Percentiles rank a stretch among this genome's conserved stretches.
phyloP scores from a whole-genome alignment of 2,329 filamentous ascomycete genomes.

The Pyricularia grisea region DNA sequence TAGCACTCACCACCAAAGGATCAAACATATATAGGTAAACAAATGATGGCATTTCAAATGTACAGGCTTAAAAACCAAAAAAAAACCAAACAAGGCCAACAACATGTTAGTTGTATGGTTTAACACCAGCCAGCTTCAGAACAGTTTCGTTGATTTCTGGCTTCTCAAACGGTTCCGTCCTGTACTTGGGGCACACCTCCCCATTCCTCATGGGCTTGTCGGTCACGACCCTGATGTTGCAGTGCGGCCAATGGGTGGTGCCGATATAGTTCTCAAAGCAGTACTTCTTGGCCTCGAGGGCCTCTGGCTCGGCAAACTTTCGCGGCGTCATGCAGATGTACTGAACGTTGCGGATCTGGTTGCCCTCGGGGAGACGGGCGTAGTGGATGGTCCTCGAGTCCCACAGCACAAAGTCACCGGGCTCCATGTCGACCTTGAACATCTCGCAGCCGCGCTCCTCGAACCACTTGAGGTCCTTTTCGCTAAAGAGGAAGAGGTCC shows the following conservation, averaged over 20 bases:
- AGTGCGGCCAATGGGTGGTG: constrained; percentile 28
- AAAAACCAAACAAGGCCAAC: neutral
- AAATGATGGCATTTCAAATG: neutral
- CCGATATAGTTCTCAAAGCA: constrained; percentile 22
- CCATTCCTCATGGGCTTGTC: constrained; percentile 25
- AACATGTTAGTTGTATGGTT: neutral
- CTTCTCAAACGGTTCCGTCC: constrained; percentile 27
- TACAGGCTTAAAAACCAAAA: neutral
- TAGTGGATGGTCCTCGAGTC: constrained; percentile 37
- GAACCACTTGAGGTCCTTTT: constrained; percentile 33
- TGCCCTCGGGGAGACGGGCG: constrained; percentile 14
- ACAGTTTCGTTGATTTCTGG: constrained; percentile 22
- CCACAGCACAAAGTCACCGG: constrained; percentile 34
- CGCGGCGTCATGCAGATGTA: constrained; percentile 27
- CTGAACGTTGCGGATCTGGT: constrained; percentile 24
- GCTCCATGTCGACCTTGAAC: constrained; percentile 28
- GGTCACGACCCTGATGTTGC: constrained; percentile 23
- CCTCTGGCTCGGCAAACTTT: constrained; percentile 22
- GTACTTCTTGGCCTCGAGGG: constrained; percentile 21
- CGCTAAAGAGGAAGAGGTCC: constrained; percentile 31
- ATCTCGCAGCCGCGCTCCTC: constrained; percentile 25
- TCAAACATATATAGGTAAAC: neutral
- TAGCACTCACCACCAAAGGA: neutral
- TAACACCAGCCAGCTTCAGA: constrained; percentile 16
- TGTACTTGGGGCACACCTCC: constrained; percentile 23